Base-by-base conservation (phyloP, 331 rosid species). In the Quercus phellos region DNA sequence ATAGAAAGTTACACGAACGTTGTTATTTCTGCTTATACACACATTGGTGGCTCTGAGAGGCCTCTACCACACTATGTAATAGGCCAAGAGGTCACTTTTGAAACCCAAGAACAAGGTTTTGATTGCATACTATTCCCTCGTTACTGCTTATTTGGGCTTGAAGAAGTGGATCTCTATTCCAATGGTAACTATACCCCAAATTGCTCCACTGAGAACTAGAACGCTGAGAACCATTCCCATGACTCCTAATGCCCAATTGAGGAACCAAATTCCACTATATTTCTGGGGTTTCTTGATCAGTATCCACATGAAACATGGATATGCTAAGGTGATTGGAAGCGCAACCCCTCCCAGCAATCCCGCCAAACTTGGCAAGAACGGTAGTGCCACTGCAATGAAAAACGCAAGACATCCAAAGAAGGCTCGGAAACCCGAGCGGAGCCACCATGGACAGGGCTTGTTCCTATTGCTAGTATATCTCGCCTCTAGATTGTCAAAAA, bases 231-330 rank as follows among this genome's bases (percentile, higher is more conserved):
- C 38, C 74, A 85, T 81, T 27, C 95, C 97, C 42, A 74, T 26
- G 6, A 50, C 55, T 51, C 97, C 97, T 16, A 89, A 85, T 1
- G 50, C 75, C 90, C 83, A 88, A 76, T 86, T 90, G 55, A 93
- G 80, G 43, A 32, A 79, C 93, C 90, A 87, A 35, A 51, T 32
- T 8, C 59, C 51, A 58, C 88, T 54, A 43, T 50, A 58, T 66
- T 79, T 91, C 32, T 34, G 61, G 6, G 93, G 93, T 75, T 88
- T 87, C 78, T 81, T 90, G 51, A 93, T 78, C 43, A 66, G 42
- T 69, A 88, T 35, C 95, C 98, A 90, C 93, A 93, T 87, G 84
- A 93, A 91, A 82, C 90, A 81, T 4, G 98, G 98, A 81, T 91
- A 89, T 55, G 93, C 94, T 26, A 87, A 34, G 30, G 97, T 88